Percentiles rank a stretch among this genome's conserved stretches.
These are phyloP conservation scores for Quaeritorhiza haematococci DNA, from an alignment of 371 early-diverging fungal genomes.

Conservation along the genomic window DNA sequence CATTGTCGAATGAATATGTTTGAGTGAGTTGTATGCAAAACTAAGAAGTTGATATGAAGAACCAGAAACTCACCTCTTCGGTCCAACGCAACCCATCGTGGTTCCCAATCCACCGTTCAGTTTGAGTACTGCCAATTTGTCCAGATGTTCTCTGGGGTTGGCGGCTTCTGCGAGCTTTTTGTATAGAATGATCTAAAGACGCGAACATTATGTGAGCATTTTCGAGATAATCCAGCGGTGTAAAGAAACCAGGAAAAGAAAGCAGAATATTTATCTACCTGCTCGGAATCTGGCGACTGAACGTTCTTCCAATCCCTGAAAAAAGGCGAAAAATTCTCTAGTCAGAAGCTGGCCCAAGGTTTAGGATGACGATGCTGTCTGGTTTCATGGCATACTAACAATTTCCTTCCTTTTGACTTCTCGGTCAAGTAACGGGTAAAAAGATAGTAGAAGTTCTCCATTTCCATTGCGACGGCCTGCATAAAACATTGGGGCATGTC, in stretches of 20 bases:
- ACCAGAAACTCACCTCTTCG: constrained; percentile 63
- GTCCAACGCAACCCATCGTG: constrained; percentile 98
- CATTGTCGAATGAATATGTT: not conserved
- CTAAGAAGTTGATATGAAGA: too few relatives aligned
- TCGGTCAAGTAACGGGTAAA: constrained; percentile 71
- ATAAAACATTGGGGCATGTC: too few relatives aligned
- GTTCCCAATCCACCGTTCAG: constrained; percentile 98
- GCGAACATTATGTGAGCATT: not conserved
- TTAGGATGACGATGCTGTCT: not conserved
- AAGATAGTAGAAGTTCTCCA: constrained; percentile 83
- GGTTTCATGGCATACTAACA: constrained; percentile 59
- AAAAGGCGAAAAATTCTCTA: not conserved
- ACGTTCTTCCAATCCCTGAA: constrained; percentile 81
- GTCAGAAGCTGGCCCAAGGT: not conserved
- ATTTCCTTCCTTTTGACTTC: constrained; percentile 54
- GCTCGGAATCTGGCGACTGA: constrained; percentile 74
- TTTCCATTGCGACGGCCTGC: constrained; percentile 20
- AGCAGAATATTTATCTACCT: not conserved
- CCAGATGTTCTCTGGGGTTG: constrained; percentile 49
- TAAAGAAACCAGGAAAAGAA: not conserved
- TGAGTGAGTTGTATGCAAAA: too few relatives aligned
- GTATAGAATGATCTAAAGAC: constrained; percentile 59
- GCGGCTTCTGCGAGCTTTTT: constrained; percentile 48
- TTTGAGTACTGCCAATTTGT: constrained; percentile 94
- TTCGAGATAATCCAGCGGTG: too few relatives aligned